Evolutionary conservation across 2,329 filamentous ascomycete species (phyloP), one percentile per base, ranked within the genome.

Genomic region (Kalaharituber pfeilii): DNA sequence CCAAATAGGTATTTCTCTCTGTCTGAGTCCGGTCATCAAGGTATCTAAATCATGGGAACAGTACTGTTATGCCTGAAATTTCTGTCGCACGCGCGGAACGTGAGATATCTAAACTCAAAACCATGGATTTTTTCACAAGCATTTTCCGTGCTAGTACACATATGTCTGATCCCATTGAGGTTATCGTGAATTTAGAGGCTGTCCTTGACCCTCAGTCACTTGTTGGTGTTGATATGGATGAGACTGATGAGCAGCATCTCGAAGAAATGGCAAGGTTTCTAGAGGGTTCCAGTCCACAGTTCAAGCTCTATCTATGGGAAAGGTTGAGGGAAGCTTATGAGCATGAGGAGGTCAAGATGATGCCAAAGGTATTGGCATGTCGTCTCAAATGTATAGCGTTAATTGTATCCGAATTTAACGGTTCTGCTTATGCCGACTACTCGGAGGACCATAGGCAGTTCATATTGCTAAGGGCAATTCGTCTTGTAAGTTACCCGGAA

Each of bases 111-210:
- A 87, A 88, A 63, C 75, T 96, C 29, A 94, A 86, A 13, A 96
- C 89, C 0, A 91, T 94, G 78, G 89, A 95, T 65, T 96, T 96
- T 67, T 96, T 98, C 68, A 75, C 87, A 51, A 85, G 81, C 33
- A 77, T 98, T 0, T 96, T 96, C 66, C 83, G 85, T 56, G 81
- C 87, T 22, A 60, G 62, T 2, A 52, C 57, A 33, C 83, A 91
- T 55, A 77, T 81, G 56, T 80, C 82, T 49, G 82, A 95, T 61
- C 85, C 89, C 0, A 77, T 89, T 11, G 76, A 81, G 4, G 79
- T 95, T 20, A 95, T 98, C 56, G 87, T 95, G 64, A 91, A 81
- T 26, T 71, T 98, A 30, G 91, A 98, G 64, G 91, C 91, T 3
- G 84, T 98, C 8, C 72, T 98, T 4, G 89, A 95, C 58, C 81